These are phyloP conservation scores for Neurospora sp. DNA, from an alignment of 495 filamentous ascomycete genomes.

Conservation along the genomic window DNA sequence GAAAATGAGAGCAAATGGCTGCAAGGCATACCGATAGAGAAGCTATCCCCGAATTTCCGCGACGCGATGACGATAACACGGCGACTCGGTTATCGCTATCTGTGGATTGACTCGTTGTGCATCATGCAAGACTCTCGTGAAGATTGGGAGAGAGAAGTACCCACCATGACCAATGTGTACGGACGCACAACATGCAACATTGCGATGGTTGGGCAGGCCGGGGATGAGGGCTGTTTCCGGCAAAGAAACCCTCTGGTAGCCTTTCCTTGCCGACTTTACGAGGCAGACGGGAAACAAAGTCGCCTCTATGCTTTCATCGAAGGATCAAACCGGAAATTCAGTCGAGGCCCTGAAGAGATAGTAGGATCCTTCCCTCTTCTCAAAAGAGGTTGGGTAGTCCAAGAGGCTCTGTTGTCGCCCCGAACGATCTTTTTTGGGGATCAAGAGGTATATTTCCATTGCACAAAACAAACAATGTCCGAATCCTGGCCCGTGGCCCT, in stretches of 20 bases:
- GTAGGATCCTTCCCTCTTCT: background rate
- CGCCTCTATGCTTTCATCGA: background rate
- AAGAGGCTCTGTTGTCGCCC: background rate
- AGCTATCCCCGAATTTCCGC: background rate
- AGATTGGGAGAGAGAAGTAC: background rate
- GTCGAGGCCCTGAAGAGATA: background rate
- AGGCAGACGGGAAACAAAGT: background rate
- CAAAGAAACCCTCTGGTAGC: background rate
- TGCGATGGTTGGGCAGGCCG: background rate
- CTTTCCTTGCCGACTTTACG: background rate
- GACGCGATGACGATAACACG: slow-evolving; percentile 16
- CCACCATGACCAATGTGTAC: background rate
- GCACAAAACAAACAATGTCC: background rate
- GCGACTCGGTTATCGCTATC: slow-evolving; percentile 6
- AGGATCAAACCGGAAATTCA: background rate
- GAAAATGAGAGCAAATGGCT: background rate
- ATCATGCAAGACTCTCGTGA: slow-evolving; percentile 11
- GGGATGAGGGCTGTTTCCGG: background rate
- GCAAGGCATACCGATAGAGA: background rate
- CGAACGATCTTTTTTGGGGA: background rate
- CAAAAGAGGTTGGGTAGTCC: background rate
- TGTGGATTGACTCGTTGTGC: slow-evolving; percentile 18
- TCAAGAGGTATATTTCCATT: background rate
- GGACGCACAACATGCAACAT: background rate
- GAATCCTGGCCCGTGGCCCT: background rate